Base-by-base conservation (phyloP, 306 rosid genomes). In the Sicyos baderoa region DNA sequence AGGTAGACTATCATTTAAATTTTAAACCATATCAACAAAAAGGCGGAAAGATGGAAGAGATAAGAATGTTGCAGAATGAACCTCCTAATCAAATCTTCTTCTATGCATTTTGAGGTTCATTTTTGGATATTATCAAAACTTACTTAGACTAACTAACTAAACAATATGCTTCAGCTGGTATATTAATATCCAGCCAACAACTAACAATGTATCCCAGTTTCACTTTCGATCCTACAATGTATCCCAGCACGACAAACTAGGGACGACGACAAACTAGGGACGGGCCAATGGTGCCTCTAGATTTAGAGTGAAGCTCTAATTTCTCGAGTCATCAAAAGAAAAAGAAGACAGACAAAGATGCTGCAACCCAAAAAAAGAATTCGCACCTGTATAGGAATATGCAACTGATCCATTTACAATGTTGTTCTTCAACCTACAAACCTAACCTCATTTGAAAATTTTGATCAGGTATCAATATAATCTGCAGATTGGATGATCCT, bases 401-500 rank as follows among this genome's bases (percentile, higher is more conserved):
- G 66, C 61, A 80, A 76, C 62, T 64, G 45, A 80, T 64, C 77
- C 80, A 80, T 88, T 83, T 83, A 88, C 95, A 90, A 23, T 53
- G 66, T 72, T 60, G 68, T 48, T 37, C 22, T 48, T 37, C 22
- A 61, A 66, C 73, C 74, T 79, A 23, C 11, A 40, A 75, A 54
- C 51, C 50, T 55, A 71, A 76, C 71, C 72, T 49, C 70, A 19
- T 65, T 12, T 14, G 29, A 54, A 73, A 76, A 44, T 32, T 52
- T 67, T 76, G 54, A 77, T 79, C 84, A 84, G 53, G 78, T 74
- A 78, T 90, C 91, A 67, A 76, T 74, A 76, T 70, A 90, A 84
- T 86, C 81, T 80, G 91, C 75, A 75, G 95, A 86, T 72, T 82
- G 97, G 78, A 94, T 79, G 22, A 82, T 85, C 82, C 96, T 88